Conservation (phyloP, 1,284 basidiomycete species). For the Porodaedalea pini region DNA sequence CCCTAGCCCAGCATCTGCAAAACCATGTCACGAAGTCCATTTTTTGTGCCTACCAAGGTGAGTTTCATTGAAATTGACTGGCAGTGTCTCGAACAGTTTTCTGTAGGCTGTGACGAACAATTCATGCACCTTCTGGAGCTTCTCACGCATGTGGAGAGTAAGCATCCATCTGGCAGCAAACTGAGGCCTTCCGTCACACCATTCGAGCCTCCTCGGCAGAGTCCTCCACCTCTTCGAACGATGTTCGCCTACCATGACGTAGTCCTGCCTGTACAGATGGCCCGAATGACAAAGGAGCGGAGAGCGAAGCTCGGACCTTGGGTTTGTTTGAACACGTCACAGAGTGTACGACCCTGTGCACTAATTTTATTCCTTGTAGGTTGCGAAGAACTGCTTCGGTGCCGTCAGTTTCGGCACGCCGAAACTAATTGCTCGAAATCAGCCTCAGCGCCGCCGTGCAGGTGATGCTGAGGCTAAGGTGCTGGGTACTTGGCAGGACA, state of each 20-base stretch:
- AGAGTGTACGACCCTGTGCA: neutral
- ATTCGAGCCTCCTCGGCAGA: constrained; percentile 27
- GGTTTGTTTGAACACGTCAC: constrained; percentile 37
- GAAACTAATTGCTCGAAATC: constrained; percentile 8
- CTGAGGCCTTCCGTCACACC: constrained; percentile 37
- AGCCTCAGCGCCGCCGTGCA: neutral
- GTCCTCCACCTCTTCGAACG: constrained; percentile 27
- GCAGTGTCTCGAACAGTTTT: constrained; percentile 1
- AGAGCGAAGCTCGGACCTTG: constrained; percentile 50
- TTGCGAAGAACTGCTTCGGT: constrained; percentile 33
- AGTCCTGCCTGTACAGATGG: constrained; percentile 38
- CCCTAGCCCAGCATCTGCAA: constrained; percentile 39
- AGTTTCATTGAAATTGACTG: constrained; percentile 13
- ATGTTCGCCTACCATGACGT: constrained; percentile 51
- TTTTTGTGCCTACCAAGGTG: constrained; percentile 47
- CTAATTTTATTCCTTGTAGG: constrained; percentile 25
- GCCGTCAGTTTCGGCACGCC: constrained; percentile 26
- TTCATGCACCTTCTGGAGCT: constrained; percentile 38
- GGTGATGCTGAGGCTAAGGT: neutral
- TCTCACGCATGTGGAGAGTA: constrained; percentile 32
- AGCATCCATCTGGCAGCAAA: constrained; percentile 29
- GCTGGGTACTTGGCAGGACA: constrained; percentile 5
- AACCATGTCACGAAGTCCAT: constrained; percentile 42
- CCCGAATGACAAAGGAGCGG: constrained; percentile 43
- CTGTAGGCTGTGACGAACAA: constrained; percentile 40